A percentile compares a stretch with the other conserved stretches of the same genome.
Conservation (phyloP, 768 basidiomycete genomes). For the Mycena latifolia region DNA sequence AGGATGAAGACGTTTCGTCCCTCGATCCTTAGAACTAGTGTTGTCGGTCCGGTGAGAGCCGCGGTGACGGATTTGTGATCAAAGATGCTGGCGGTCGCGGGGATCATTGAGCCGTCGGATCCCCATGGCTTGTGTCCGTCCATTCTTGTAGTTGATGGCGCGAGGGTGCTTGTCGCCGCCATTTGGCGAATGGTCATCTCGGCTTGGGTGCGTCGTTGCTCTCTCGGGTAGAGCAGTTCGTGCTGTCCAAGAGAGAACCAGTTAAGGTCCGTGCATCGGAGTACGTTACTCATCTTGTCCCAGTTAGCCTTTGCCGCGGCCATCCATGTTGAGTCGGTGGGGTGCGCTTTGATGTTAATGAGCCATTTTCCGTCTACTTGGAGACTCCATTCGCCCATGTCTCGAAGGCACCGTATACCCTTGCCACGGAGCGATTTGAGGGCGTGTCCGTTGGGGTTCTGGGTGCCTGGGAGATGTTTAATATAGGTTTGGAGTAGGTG, state of each 20-base stretch:
- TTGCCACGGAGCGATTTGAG: not conserved
- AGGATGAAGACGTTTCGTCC: constrained; percentile 37
- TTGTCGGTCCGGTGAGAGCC: constrained; percentile 21
- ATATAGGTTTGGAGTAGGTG: not conserved
- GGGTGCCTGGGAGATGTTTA: not conserved
- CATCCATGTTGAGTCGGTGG: not conserved
- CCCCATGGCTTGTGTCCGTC: constrained; percentile 25
- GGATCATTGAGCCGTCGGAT: constrained; percentile 43
- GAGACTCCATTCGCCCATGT: not conserved
- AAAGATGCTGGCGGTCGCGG: constrained; percentile 35
- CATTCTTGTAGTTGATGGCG: not conserved
- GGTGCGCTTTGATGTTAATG: not conserved
- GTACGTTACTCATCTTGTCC: not conserved
- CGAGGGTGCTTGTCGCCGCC: not conserved
- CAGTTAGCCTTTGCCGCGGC: not conserved
- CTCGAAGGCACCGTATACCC: not conserved
- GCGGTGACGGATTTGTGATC: constrained; percentile 39
- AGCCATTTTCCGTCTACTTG: not conserved
- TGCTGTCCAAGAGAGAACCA: not conserved
- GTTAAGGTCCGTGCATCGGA: not conserved
- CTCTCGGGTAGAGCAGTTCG: not conserved
- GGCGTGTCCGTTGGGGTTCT: not conserved
- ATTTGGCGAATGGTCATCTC: not conserved
- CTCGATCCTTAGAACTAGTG: constrained; percentile 31
- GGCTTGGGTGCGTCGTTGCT: not conserved